phyloP scores from a whole-genome alignment of 164 flowering plant genomes.

The Cinnamomum chago region DNA sequence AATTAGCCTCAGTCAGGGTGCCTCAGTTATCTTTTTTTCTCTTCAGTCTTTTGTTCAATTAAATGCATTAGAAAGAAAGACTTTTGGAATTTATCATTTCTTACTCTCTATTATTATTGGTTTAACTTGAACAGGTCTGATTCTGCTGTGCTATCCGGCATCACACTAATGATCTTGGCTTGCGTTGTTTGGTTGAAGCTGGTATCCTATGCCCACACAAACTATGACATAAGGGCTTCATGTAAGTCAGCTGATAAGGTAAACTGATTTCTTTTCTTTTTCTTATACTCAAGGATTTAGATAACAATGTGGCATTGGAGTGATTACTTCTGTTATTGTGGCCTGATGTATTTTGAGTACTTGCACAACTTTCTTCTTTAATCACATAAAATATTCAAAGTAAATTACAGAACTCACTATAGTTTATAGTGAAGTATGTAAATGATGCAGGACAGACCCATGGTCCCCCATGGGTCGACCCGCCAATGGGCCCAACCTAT shows the following conservation, averaged over 20 bases:
- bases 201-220: slow-evolving; percentile 94
- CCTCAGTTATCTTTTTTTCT: background rate
- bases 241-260: slow-evolving; percentile 61
- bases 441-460: too few species aligned
- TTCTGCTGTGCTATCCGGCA: slow-evolving; percentile 71
- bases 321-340: background rate
- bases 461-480: too few species aligned
- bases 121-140: slow-evolving; percentile 53
- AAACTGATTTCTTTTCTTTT: slow-evolving; percentile 3
- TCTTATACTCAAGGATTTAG: background rate
- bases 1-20: background rate
- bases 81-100: too few species aligned
- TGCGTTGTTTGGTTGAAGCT: slow-evolving; percentile 85
- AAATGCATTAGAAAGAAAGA: too few species aligned
- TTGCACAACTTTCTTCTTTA: background rate
- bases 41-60: background rate
- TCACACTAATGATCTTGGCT: slow-evolving; percentile 78
- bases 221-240: slow-evolving; percentile 69
- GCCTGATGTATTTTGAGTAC: background rate
- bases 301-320: background rate
- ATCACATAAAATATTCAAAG: too few species aligned
- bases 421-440: too few species aligned
- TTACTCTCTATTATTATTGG: too few species aligned
- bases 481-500: too few species aligned
- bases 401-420: too few species aligned